Conservation (phyloP, 129 eudicot species). For the Artemisia annua region DNA sequence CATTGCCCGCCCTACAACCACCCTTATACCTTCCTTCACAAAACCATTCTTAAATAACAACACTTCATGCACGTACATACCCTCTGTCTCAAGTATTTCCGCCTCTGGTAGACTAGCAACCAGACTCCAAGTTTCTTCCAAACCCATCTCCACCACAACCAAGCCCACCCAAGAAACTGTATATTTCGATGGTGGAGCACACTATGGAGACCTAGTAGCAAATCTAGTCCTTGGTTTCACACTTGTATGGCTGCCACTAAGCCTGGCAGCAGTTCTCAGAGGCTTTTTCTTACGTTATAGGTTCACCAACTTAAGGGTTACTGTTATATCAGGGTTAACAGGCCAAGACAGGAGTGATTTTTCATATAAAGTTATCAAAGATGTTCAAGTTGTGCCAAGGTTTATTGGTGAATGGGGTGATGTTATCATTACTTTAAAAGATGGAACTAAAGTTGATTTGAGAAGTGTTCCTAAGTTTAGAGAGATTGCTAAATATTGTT, state of each 20-base stretch:
- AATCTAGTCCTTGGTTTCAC: conserved; percentile 91
- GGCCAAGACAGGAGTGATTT: conserved; percentile 97
- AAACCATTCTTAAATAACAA: conserved; percentile 16
- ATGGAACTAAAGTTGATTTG: conserved; percentile 91
- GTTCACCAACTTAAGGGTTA: conserved; percentile 80
- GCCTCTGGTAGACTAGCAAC: conserved; percentile 31
- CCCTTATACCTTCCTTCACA: conserved; percentile 31
- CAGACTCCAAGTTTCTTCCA: conserved; percentile 62
- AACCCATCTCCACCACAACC: conserved; percentile 50
- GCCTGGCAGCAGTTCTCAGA: conserved; percentile 84
- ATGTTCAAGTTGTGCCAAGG: conserved; percentile 93
- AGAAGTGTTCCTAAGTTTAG: conserved; percentile 97
- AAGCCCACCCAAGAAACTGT: conserved; percentile 68
- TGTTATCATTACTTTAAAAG: conserved; percentile 75
- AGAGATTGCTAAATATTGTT: conserved; percentile 86
- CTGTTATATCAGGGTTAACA: conserved; percentile 87
- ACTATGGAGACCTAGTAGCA: conserved; percentile 87
- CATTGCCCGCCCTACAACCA: conserved; percentile 29
- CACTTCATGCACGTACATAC: background rate
- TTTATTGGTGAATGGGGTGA: conserved; percentile 99
- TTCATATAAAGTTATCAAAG: conserved; percentile 69
- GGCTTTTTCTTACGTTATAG: conserved; percentile 86
- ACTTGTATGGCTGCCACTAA: conserved; percentile 86
- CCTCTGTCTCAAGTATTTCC: background rate
- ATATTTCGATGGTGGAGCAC: conserved; percentile 98